These are phyloP conservation scores for Cytospora mali DNA, from an alignment of 2,329 filamentous ascomycete genomes.

Conservation along the genomic window DNA sequence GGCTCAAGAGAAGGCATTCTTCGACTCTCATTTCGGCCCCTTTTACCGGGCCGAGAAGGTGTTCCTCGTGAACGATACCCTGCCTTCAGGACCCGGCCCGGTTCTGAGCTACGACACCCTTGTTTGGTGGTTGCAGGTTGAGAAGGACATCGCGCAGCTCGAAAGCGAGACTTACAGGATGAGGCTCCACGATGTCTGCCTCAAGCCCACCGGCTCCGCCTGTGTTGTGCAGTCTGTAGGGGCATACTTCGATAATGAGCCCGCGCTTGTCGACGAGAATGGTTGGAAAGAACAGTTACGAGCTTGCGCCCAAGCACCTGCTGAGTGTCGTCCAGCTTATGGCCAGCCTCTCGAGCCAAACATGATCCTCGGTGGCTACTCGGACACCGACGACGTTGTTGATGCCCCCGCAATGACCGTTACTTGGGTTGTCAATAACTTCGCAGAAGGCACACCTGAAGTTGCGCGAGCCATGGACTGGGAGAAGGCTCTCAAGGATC, in stretches of 20 bases:
- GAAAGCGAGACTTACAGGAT: slow-evolving; percentile 70
- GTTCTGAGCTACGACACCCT: slow-evolving; percentile 89
- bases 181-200: slow-evolving; percentile 82
- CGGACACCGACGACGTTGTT: slow-evolving; percentile 64
- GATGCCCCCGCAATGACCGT: slow-evolving; percentile 81
- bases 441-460: slow-evolving; percentile 68
- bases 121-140: slow-evolving; percentile 91
- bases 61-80: slow-evolving; percentile 89
- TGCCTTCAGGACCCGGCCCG: slow-evolving; percentile 64
- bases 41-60: slow-evolving; percentile 94
- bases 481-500: slow-evolving; percentile 76
- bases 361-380: slow-evolving; percentile 83
- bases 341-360: slow-evolving; percentile 84
- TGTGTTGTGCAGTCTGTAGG: slow-evolving; percentile 94
- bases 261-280: slow-evolving; percentile 60
- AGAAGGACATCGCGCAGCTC: slow-evolving; percentile 72
- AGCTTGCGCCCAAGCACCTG: slow-evolving; percentile 77
- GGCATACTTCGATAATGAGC: slow-evolving; percentile 78
- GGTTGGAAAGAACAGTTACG: slow-evolving; percentile 74
- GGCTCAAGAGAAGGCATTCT: slow-evolving; percentile 90
- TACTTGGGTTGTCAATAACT: slow-evolving; percentile 94
- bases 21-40: slow-evolving; percentile 89
- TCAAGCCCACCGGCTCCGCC: slow-evolving; percentile 85
- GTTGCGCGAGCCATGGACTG: slow-evolving; percentile 82
- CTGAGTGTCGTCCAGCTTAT: slow-evolving; percentile 84